Evolutionary conservation across 2,329 filamentous ascomycete genomes (phyloP).

Genomic region (Akanthomyces dipterigenus): DNA sequence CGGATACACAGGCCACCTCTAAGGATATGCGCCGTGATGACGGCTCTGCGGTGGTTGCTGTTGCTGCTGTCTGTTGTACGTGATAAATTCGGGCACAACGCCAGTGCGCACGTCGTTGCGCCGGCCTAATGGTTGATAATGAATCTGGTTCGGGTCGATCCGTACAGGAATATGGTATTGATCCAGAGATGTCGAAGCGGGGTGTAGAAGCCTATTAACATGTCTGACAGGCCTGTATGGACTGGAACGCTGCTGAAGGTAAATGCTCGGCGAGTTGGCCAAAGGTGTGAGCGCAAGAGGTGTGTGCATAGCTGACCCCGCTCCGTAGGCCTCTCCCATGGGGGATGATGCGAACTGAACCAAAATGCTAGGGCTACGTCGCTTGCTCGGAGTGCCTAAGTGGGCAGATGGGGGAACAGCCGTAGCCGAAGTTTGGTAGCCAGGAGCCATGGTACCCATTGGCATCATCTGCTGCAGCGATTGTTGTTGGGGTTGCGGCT

Average conservation of each 20-base stretch:
- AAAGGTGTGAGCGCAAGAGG: conserved; percentile 55
- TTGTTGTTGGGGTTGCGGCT: conserved; percentile 6
- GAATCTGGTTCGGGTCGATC: conserved; percentile 66
- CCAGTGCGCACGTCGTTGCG: conserved; percentile 61
- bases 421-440: conserved; percentile 13
- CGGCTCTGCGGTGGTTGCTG: conserved; percentile 13
- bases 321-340: conserved; percentile 54
- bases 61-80: conserved; percentile 25
- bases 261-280: conserved; percentile 79
- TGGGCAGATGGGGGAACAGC: conserved; percentile 20
- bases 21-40: conserved; percentile 9
- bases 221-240: conserved; percentile 87
- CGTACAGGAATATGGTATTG: conserved; percentile 56
- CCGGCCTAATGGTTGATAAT: conserved; percentile 72
- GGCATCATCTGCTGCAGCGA: conserved; percentile 14
- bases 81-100: conserved; percentile 58
- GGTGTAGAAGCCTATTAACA: conserved; percentile 85
- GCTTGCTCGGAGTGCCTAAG: conserved; percentile 47
- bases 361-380: conserved; percentile 44
- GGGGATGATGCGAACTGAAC: conserved; percentile 55
- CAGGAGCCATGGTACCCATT: conserved; percentile 5
- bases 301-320: conserved; percentile 47
- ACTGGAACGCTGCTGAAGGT: conserved; percentile 80
- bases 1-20: background rate
- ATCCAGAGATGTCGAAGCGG: conserved; percentile 72